Conservation (phyloP, 495 filamentous ascomycete species). For the Daldinia bambusicola region DNA sequence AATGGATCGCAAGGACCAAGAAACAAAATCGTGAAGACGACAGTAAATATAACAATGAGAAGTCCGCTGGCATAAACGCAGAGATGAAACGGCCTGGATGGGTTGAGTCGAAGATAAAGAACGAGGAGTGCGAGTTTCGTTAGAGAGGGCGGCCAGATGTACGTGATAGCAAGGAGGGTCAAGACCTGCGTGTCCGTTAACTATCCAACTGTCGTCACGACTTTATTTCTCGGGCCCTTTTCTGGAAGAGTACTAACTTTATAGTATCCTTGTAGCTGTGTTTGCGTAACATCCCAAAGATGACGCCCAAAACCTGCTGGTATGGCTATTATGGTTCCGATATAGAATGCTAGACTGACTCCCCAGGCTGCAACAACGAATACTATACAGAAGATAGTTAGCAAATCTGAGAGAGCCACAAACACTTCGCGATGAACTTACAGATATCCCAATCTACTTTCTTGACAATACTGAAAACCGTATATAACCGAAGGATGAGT, state of each 20-base stretch:
- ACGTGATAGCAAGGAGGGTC: slow-evolving; percentile 10
- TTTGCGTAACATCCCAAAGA: slow-evolving; percentile 22
- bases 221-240: not conserved
- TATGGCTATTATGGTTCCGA: slow-evolving; percentile 5
- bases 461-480: slow-evolving; percentile 11
- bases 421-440: not conserved
- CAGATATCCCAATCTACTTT: slow-evolving; percentile 26
- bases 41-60: slow-evolving; percentile 2
- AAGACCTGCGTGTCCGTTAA: not conserved
- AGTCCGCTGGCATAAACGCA: slow-evolving; percentile 11
- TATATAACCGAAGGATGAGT: slow-evolving; percentile 13
- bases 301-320: slow-evolving; percentile 20
- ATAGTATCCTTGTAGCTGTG: slow-evolving; percentile 6
- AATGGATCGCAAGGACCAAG: slow-evolving; percentile 17
- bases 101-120: slow-evolving; percentile 22
- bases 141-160: slow-evolving; percentile 19
- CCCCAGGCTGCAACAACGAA: slow-evolving; percentile 20
- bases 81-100: not conserved
- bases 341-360: slow-evolving; percentile 1
- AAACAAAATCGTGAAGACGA: slow-evolving; percentile 10
- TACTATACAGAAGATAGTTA: not conserved
- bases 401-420: not conserved
- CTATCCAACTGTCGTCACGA: not conserved
- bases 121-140: slow-evolving; percentile 21
- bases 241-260: not conserved